Conservation (phyloP, 768 basidiomycete species). For the Amanita muscaria region DNA sequence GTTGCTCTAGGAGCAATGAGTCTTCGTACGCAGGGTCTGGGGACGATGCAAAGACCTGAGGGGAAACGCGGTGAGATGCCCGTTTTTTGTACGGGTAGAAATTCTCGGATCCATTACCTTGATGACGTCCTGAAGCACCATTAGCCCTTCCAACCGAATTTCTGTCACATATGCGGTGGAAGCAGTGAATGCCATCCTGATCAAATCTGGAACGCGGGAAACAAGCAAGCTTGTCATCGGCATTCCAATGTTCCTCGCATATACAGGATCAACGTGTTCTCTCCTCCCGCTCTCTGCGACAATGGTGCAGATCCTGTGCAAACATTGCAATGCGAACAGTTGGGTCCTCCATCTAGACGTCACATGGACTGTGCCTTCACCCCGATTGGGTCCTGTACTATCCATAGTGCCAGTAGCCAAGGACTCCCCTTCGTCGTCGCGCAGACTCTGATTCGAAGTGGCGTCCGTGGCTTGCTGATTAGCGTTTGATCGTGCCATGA, state of each 20-base stretch:
- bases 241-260: constrained; percentile 56
- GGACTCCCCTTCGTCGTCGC: constrained; percentile 93
- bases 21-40: constrained; percentile 93
- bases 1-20: constrained; percentile 85
- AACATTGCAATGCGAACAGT: constrained; percentile 84
- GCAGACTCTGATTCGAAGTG: constrained; percentile 40
- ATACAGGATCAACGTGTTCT: constrained; percentile 77
- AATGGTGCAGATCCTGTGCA: constrained; percentile 80
- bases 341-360: constrained; percentile 96
- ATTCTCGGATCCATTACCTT: constrained; percentile 43
- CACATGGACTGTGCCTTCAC: constrained; percentile 20
- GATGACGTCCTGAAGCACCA: constrained; percentile 87
- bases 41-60: constrained; percentile 76
- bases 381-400: background rate
- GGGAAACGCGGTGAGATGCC: too few species aligned
- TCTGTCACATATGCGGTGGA: constrained; percentile 95
- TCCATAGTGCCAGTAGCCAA: constrained; percentile 39
- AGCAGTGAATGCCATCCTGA: constrained; percentile 97
- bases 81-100: too few species aligned
- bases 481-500: constrained; percentile 91
- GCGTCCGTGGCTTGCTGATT: constrained; percentile 67
- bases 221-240: constrained; percentile 56
- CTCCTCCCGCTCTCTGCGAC: constrained; percentile 62
- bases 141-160: constrained; percentile 83
- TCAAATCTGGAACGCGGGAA: constrained; percentile 83